phyloP scores from a whole-genome alignment of 805 yeast species.

The Teunomyces panamensis region DNA sequence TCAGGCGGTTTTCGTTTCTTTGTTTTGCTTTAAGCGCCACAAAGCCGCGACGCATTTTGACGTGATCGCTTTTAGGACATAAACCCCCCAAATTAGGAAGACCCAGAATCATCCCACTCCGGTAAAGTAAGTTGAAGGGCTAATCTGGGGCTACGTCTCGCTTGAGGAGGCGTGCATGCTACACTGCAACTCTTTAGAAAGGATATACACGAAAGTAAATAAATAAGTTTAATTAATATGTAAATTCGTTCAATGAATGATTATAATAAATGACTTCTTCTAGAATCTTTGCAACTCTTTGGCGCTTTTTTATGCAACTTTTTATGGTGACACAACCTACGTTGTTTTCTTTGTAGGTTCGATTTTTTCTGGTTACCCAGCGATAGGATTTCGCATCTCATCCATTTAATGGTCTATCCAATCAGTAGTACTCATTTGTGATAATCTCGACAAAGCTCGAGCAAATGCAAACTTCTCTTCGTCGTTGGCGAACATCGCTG shows the following conservation, averaged over 20 bases:
- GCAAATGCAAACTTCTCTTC: slow-evolving; percentile 98
- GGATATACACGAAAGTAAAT: too few relatives aligned
- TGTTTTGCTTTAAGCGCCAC: not conserved
- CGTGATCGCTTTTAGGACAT: not conserved
- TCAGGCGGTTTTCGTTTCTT: not conserved
- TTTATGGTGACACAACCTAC: too few relatives aligned
- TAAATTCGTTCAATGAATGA: too few relatives aligned
- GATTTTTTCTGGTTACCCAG: too few relatives aligned
- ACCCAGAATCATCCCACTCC: not conserved
- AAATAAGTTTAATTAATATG: too few relatives aligned
- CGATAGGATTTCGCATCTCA: too few relatives aligned
- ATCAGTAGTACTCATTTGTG: slow-evolving; percentile 90
- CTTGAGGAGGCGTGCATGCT: too few relatives aligned
- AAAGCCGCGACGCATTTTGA: not conserved
- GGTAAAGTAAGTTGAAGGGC: not conserved
- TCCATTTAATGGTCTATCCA: slow-evolving; percentile 62
- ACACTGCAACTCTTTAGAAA: too few relatives aligned
- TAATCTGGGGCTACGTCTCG: too few relatives aligned
- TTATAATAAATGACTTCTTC: too few relatives aligned
- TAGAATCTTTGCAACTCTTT: too few relatives aligned
- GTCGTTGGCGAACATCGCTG: slow-evolving; percentile 80
- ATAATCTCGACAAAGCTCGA: slow-evolving; percentile 83
- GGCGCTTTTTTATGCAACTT: too few relatives aligned
- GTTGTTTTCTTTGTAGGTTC: not conserved
- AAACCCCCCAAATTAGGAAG: not conserved